Evolutionary conservation across 2,329 filamentous ascomycete species (phyloP).

Genomic region (Cladorrhinum sp.): DNA sequence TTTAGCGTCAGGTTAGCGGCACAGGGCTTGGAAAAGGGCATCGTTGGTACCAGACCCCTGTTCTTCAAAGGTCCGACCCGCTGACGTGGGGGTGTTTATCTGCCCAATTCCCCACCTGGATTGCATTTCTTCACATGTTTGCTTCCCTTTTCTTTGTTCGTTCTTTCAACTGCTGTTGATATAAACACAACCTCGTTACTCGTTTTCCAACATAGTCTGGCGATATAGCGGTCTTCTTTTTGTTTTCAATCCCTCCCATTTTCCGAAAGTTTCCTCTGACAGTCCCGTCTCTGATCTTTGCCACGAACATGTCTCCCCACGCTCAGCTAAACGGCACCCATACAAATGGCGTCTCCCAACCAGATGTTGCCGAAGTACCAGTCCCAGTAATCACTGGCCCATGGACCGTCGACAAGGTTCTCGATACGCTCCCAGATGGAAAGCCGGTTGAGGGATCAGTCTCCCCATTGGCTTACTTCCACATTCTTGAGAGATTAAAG

Average conservation of each 20-base stretch:
- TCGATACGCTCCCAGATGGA: constrained; percentile 59
- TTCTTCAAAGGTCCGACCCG: not conserved
- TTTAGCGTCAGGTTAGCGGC: not conserved
- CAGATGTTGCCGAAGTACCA: constrained; percentile 6
- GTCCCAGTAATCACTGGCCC: constrained; percentile 43
- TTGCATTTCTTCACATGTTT: not conserved
- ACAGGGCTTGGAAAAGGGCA: not conserved
- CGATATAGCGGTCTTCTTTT: not conserved
- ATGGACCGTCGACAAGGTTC: constrained; percentile 61
- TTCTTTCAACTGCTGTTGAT: not conserved
- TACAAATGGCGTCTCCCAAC: not conserved
- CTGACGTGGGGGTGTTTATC: not conserved
- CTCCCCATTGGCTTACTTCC: constrained; percentile 88
- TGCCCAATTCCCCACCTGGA: not conserved
- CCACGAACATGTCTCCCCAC: constrained; percentile 14
- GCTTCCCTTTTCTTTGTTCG: not conserved
- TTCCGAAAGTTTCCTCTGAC: too few species aligned
- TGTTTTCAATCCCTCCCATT: not conserved
- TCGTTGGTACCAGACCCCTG: not conserved
- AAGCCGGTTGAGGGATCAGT: constrained; percentile 58
- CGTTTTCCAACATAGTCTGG: too few species aligned
- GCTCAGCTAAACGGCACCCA: constrained; percentile 7
- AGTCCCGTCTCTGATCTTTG: not conserved
- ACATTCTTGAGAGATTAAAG: constrained; percentile 90
- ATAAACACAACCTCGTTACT: not conserved